phyloP scores from a whole-genome alignment of 2,329 filamentous ascomycete species.

The Colletotrichum orbiculare region DNA sequence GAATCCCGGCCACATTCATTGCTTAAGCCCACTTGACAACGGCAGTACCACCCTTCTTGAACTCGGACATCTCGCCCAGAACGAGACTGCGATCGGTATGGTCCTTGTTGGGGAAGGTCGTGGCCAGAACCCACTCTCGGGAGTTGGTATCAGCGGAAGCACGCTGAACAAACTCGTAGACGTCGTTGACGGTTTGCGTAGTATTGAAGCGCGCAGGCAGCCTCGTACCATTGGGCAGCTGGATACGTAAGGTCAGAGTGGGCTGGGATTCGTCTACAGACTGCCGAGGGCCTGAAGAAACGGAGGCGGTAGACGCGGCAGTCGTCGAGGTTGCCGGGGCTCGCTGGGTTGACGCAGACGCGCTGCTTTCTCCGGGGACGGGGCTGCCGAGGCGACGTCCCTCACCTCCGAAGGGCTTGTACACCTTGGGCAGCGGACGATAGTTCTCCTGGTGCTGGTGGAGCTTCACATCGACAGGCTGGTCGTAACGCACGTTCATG shows the following conservation, averaged over 20 bases:
- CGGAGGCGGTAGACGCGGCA: constrained; percentile 44
- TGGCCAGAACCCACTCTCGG: constrained; percentile 80
- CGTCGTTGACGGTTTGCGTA: constrained; percentile 79
- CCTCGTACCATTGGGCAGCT: constrained; percentile 81
- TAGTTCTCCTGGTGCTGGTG: constrained; percentile 82
- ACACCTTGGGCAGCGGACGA: constrained; percentile 77
- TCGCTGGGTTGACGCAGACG: constrained; percentile 37
- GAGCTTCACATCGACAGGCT: constrained; percentile 83
- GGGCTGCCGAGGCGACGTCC: constrained; percentile 82
- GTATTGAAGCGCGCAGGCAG: constrained; percentile 86
- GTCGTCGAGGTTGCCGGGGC: constrained; percentile 40
- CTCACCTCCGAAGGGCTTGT: constrained; percentile 78
- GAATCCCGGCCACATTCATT: neutral
- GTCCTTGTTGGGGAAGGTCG: constrained; percentile 86
- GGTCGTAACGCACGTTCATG: constrained; percentile 79
- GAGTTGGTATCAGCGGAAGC: constrained; percentile 66
- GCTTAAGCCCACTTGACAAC: constrained; percentile 67
- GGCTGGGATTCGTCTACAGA: constrained; percentile 74
- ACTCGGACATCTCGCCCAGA: constrained; percentile 70
- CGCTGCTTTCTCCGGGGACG: constrained; percentile 68
- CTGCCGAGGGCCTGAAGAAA: constrained; percentile 43
- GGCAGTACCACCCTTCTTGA: constrained; percentile 73
- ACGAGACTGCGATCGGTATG: constrained; percentile 73
- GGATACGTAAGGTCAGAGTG: constrained; percentile 77
- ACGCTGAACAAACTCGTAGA: constrained; percentile 80